Evolutionary conservation across 2,329 filamentous ascomycete genomes (phyloP), one percentile per base, ranked within the genome.

Genomic region (Didymellaceae sp.): DNA sequence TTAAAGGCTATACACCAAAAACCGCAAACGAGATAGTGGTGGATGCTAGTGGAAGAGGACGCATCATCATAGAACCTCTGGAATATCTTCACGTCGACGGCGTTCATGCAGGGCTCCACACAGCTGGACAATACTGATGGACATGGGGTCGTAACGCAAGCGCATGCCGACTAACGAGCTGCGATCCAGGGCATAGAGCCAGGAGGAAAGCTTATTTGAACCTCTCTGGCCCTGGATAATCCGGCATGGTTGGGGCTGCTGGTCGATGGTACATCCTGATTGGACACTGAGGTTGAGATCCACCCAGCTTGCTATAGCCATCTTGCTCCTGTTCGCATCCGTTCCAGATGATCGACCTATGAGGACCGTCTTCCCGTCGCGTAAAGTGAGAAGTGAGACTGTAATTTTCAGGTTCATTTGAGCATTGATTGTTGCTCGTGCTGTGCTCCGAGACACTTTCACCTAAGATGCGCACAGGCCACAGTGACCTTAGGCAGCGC

Each of bases 401-500:
- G 33, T 22, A 21, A 14, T n/a, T n/a, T n/a, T n/a, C n/a, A n/a
- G n/a, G 24, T 3, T 25, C 24, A 25, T 25, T 21, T 13, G 6
- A 21, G 24, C 24, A 40, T 9, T 41, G 38, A 1, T 10, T 16
- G n/a, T 18, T 10, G 16, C 18, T 9, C 25, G 22, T 9, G 7
- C 6, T 25, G 8, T 35, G 32, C 22, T 28, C 21, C 13, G 33
- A 40, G 22, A 13, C 28, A 20, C 35, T 17, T 45, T 51, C 47
- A 51, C 41, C 26, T 35, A 35, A 28, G 22, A 13, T 13, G n/a
- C n/a, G 34, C 33, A 44, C 40, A 28, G 33, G 25, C 17, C 31
- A 22, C 25, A 11, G n/a, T 8, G 14, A 30, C 28, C 26, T 17
- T 5, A 28, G 16, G 17, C 21, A 11, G n/a, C 34, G 24, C 46